Evolutionary conservation across 2,329 filamentous ascomycete genomes (phyloP), one percentile per base, ranked within the genome.

Genomic region (Nannizziopsis barbatae): DNA sequence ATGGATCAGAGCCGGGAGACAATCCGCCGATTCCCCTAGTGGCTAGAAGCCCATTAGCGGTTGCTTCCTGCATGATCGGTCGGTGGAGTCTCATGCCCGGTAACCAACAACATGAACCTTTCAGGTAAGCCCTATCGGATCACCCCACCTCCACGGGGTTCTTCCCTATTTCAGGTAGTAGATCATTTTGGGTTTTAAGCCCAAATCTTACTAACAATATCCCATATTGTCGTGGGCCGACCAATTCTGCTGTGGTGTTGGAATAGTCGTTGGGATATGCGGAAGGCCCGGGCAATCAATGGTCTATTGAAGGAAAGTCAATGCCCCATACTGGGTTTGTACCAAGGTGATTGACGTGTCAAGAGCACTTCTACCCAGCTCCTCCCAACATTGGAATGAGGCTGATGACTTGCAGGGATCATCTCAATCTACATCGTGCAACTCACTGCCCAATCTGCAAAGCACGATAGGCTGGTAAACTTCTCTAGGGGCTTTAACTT

Each of bases 41-140:
- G 17, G 44, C 14, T 20, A 22, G 14, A 40, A 46, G 27, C 5
- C n/a, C 9, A 14, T 40, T 17, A 10, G 18, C 2, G n/a, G 36
- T 3, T 9, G 8, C 7, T 30, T 14, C 9, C 33, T 42, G 20
- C 15, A 35, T n/a, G 17, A 17, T 10, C 38, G 35, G 18, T 35
- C 47, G 43, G 45, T 39, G 33, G 35, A 22, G 36, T 38, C 36
- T 41, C 47, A 36, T 47, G 27, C 45, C 45, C 45, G 47, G 43
- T 47, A 50, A 27, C 32, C 42, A 46, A 47, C 43, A 30, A 14
- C 33, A 12, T 36, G 12, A 5, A 31, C 42, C 12, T 9, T 15
- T 35, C 5, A 9, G 12, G 45, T 42, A 17, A 39, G 42, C 36
- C 33, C 20, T 46, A n/a, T 20, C 35, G 36, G 36, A 46, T 46